Evolutionary conservation across 2,329 filamentous ascomycete species (phyloP), one percentile per base, ranked within the genome.

Genomic region (Penicillium frequentans): DNA sequence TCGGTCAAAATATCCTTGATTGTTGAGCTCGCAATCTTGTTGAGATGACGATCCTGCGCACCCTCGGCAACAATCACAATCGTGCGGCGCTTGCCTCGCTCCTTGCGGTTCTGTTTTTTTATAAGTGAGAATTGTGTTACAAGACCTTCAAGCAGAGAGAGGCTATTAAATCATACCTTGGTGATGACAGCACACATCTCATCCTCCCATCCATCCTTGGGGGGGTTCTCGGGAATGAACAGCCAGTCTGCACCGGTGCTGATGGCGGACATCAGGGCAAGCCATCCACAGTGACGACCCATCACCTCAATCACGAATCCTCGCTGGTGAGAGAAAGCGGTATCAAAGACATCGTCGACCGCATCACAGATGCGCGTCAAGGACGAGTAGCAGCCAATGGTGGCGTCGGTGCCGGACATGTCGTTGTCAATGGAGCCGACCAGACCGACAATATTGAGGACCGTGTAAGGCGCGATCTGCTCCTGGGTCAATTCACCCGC

Each of bases 361-460:
- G 93, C 91, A 73, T 97, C 90, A 77, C 93, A 98, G 67, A 99
- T 96, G 58, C 93, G 88, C 48, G 90, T 87, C 55, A 99, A 84
- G 24, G 95, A 95, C 44, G 93, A 96, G 79, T 96, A 98, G 74
- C 91, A 96, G 55, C 95, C 95, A 73, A 99, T 97, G 31, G 95
- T 99, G 57, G 95, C 93, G 75, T 99, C 95, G 13, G 95, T 99
- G 63, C 91, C 91, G 49, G 93, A 96, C 77, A 99, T 89, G 72
- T 99, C 95, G 73, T 99, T 99, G 82, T 99, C 95, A 71, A 99
- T 99, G 53, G 92, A 96, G 56, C 95, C 95, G 27, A 99, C 95
- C 51, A 98, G 81, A 48, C 95, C 95, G 53, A 98, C 93, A 65
- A 99, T 96, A 77, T 98, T 99, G 70, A 99, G 84, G 66, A 96